Percentiles rank a stretch among this genome's conserved stretches.
Conservation (phyloP, 1,139 yeast genomes). For the Nakaseomyces kungkrabaensis region DNA sequence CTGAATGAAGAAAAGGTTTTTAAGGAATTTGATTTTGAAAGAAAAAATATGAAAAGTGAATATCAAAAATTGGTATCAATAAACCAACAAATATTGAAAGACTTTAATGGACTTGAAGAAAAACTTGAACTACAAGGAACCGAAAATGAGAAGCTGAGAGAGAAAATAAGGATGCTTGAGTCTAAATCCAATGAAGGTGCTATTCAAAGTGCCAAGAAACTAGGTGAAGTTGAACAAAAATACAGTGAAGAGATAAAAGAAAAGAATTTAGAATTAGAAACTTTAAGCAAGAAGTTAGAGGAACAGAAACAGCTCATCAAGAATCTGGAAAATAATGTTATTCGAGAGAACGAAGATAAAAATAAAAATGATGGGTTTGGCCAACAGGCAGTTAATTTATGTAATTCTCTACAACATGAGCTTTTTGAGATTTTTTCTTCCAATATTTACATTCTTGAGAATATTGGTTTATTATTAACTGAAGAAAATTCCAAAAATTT, state of each 20-base stretch:
- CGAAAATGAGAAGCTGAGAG: slow-evolving; percentile 10
- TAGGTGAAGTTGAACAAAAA: slow-evolving; percentile 32
- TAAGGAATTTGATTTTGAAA: slow-evolving; percentile 20
- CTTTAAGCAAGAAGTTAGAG: neutral
- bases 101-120: slow-evolving; percentile 11
- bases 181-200: neutral
- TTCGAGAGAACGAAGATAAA: neutral
- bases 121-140: slow-evolving; percentile 3
- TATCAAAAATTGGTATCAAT: slow-evolving; percentile 30
- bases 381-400: neutral
- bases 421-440: slow-evolving; percentile 28
- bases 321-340: neutral
- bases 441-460: slow-evolving; percentile 44
- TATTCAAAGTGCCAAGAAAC: neutral
- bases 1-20: slow-evolving; percentile 17
- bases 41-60: slow-evolving; percentile 21
- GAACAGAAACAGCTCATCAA: neutral
- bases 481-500: slow-evolving; percentile 12
- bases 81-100: slow-evolving; percentile 18
- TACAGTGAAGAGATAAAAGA: neutral
- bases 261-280: neutral
- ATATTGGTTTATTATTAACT: slow-evolving; percentile 61
- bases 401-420: slow-evolving; percentile 3
- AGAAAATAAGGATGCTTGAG: slow-evolving; percentile 47
- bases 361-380: neutral